Conservation (phyloP, 305 asterid genomes). For the Solanum aculeatissimum region DNA sequence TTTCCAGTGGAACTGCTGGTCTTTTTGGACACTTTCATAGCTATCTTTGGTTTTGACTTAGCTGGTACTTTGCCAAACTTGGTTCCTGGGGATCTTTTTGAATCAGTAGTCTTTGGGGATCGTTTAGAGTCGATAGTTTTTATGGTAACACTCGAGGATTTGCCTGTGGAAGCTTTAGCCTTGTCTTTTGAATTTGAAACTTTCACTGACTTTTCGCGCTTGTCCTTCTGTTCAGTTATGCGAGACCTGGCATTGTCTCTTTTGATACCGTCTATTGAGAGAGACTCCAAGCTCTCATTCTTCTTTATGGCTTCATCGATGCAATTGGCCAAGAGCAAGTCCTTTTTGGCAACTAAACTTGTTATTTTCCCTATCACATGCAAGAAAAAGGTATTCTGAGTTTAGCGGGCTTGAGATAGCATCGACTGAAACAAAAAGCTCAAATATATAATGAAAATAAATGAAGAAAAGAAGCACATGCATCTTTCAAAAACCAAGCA, state of each 20-base stretch:
- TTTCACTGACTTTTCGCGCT: constrained; percentile 33
- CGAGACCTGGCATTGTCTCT: constrained; percentile 73
- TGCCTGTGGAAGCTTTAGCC: constrained; percentile 16
- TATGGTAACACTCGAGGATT: constrained; percentile 26
- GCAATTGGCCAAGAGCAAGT: constrained; percentile 47
- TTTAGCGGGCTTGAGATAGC: neutral
- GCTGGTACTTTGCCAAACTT: constrained; percentile 12
- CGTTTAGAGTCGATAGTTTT: constrained; percentile 26
- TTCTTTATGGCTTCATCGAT: constrained; percentile 83
- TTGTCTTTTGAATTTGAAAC: constrained; percentile 35
- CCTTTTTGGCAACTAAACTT: constrained; percentile 68
- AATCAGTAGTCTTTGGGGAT: constrained; percentile 15
- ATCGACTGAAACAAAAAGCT: neutral
- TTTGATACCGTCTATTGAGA: constrained; percentile 58
- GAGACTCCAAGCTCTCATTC: constrained; percentile 90
- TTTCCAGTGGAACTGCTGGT: constrained; percentile 11
- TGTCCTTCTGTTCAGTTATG: constrained; percentile 63
- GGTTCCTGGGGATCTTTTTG: constrained; percentile 29
- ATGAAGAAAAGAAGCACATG: neutral
- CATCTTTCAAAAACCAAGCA: neutral
- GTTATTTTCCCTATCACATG: constrained; percentile 75
- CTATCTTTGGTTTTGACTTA: constrained; percentile 24
- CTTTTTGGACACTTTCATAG: neutral
- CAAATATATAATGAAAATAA: neutral
- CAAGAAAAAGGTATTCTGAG: neutral